Base-by-base conservation (phyloP, 768 basidiomycete species). In the Boletus tylopilopsis region DNA sequence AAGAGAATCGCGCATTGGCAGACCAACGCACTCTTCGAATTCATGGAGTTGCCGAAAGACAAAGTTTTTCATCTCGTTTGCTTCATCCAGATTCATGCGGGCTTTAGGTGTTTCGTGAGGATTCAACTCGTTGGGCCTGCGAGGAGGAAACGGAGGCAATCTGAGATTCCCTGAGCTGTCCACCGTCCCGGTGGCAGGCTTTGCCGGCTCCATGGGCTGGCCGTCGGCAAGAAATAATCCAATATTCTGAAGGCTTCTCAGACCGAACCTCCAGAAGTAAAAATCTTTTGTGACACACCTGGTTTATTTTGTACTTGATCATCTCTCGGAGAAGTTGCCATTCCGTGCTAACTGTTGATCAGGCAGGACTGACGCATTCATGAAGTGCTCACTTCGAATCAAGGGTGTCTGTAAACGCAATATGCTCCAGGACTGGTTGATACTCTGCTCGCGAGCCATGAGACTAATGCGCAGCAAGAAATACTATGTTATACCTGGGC, bases 91-190 rank as follows among this genome's bases (percentile, higher is more conserved):
- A n/a, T 70, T 76, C 76, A 90, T 78, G 55, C 77, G 77, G 44
- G 65, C 80, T 50, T 80, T 75, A 1, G 84, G 81, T 10, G 73
- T 70, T 41, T 82, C 78, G 40, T 73, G 75, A 46, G 75, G 68
- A 55, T 79, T 79, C 47, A 73, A 61, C 35, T 76, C 75, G 46
- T 72, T 71, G 35, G 69, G 68, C 47, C 74, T 76, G 32, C 84
- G 78, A 35, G 80, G 77, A 21, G 82, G 81, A 61, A 90, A 91
- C 2, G 91, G 87, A 12, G 88, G 80, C 12, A 87, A 66, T 60
- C 78, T 85, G 25, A 85, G 71, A 33, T 86, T 87, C 9, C 82
- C 89, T 15, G 71, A 70, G 47, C 25, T 52, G 34, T 67, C 64
- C 24, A 51, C 46, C 42, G 47, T 34, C 3, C 65, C 65, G 3